These are phyloP conservation scores for Vaccinium macrocarpon DNA, from an alignment of 148 eudicot species.

Conservation along the genomic window DNA sequence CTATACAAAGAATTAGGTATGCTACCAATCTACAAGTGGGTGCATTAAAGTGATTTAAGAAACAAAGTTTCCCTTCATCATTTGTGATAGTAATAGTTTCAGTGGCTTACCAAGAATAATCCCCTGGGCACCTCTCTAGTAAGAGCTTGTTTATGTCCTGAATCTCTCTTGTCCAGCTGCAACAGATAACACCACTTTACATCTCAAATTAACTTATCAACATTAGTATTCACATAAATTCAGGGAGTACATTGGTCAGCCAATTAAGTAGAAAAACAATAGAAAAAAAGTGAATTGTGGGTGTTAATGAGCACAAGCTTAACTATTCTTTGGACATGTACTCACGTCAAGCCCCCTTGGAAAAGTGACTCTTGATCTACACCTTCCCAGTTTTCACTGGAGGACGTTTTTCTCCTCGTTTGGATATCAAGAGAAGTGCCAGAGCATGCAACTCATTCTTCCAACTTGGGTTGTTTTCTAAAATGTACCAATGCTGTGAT, in stretches of 20 bases:
- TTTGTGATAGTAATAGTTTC: not conserved
- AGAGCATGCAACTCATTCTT: not conserved
- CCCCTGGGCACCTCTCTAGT: slow-evolving; percentile 95
- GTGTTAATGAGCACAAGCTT: not conserved
- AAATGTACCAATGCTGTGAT: not conserved
- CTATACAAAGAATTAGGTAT: not conserved
- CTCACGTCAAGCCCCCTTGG: not conserved
- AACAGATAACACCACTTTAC: slow-evolving; percentile 23
- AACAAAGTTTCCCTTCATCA: not conserved
- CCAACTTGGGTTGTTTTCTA: not conserved
- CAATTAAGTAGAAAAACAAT: not conserved
- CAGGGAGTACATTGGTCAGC: not conserved
- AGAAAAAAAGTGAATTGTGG: not conserved
- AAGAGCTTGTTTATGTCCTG: slow-evolving; percentile 91
- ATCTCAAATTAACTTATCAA: slow-evolving; percentile 5
- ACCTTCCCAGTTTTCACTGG: not conserved
- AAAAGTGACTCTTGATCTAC: slow-evolving; percentile 1
- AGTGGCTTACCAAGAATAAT: slow-evolving; percentile 73
- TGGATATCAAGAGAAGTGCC: slow-evolving; percentile 4
- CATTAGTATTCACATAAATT: not conserved
- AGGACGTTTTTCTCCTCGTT: not conserved
- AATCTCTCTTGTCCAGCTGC: slow-evolving; percentile 99
- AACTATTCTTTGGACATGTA: not conserved
- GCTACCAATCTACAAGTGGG: not conserved
- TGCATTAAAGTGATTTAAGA: not conserved